phyloP scores from a whole-genome alignment of 495 filamentous ascomycete genomes.

The Podospora pseudocomata region DNA sequence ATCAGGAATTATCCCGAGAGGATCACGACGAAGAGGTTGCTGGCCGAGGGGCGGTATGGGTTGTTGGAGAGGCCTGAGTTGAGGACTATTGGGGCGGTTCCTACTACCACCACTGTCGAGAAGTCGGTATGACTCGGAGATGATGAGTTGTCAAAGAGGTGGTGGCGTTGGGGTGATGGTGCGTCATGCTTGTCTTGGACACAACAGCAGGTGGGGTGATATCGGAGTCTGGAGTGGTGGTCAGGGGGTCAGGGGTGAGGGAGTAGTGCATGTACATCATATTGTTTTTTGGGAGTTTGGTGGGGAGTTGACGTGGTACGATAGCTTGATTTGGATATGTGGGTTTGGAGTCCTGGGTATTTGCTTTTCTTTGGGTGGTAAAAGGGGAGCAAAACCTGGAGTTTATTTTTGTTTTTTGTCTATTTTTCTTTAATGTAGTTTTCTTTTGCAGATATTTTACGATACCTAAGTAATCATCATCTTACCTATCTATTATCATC shows the following conservation, averaged over 20 bases:
- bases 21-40: constrained; percentile 39
- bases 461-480: neutral
- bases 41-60: constrained; percentile 28
- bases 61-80: constrained; percentile 26
- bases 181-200: neutral
- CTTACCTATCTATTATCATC: neutral
- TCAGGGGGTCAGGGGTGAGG: neutral
- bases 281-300: neutral
- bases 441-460: neutral
- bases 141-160: neutral
- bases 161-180: neutral
- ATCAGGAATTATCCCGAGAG: constrained; percentile 46
- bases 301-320: neutral
- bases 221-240: neutral
- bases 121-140: constrained; percentile 1
- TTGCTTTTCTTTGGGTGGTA: neutral
- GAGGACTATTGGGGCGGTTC: constrained; percentile 26
- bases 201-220: neutral
- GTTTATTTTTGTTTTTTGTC: no score
- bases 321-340: neutral
- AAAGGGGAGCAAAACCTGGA: no score
- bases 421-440: neutral
- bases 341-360: neutral
- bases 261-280: neutral
- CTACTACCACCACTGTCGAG: neutral